Base-by-base conservation (phyloP, 2,329 filamentous ascomycete species). In the Fusarium pseudocircinatum region DNA sequence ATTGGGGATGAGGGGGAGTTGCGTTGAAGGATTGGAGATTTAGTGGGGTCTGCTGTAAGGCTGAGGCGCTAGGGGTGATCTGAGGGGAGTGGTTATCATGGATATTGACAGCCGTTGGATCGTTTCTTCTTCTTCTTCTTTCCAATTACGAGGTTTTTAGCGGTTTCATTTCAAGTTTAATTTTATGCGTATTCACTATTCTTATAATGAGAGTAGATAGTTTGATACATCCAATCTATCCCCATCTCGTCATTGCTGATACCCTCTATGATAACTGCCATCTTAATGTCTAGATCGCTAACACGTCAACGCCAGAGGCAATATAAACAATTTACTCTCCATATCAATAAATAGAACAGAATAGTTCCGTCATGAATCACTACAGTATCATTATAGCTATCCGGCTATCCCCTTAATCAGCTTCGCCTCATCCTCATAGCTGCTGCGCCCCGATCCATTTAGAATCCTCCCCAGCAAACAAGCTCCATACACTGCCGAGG, bases 371-470 rank as follows among this genome's bases (percentile, higher is more conserved):
- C 20, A n/a, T 40, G 6, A n/a, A 54, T 7, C 34, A 40, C 7
- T 20, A 14, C 34, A 39, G 15, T 16, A n/a, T 1, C 34, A 26
- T 53, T 11, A 28, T 54, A n/a, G 4, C 11, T 28, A 3, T 18
- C 18, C 50, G 30, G 47, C n/a, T 39, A 53, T 53, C n/a, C 7
- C 34, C 50, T 39, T 18, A 7, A 39, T 28, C 34, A n/a, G 20
- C 54, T 58, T 42, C 32, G 39, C 60, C 60, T 57, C 60, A 62
- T 28, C 28, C 49, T 36, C 26, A 10, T 42, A 50, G 30, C 37
- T 63, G 26, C 61, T 63, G 61, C 61, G 61, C 56, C 61, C n/a
- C 44, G 7, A 37, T 36, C 40, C 40, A 62, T 59, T 54, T 59
- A n/a, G 30, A 47, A 58, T 22, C 30, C 44, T 18, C 24, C 18